These are phyloP conservation scores for Mycena latifolia DNA, from an alignment of 768 basidiomycete species.

Conservation along the genomic window DNA sequence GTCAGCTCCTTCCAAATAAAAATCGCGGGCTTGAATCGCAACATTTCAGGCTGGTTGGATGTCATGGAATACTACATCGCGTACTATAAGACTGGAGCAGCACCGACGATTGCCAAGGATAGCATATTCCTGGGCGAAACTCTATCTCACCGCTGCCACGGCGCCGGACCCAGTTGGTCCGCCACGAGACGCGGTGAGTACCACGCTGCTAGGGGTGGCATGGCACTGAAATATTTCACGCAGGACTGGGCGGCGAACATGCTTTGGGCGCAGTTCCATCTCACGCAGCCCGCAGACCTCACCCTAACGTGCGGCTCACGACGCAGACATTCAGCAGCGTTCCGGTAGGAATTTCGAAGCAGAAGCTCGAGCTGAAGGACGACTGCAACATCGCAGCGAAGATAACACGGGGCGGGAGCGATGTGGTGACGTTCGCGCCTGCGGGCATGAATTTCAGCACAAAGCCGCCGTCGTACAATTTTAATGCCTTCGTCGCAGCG, in stretches of 20 bases:
- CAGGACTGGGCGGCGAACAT: conserved; percentile 70
- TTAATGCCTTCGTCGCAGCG: conserved; percentile 69
- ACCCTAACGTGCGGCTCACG: conserved; percentile 53
- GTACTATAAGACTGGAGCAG: no score
- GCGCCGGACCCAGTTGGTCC: no score
- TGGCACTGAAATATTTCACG: conserved; percentile 49
- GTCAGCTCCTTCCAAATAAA: no score
- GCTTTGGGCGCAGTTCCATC: conserved; percentile 71
- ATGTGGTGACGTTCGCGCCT: conserved; percentile 59
- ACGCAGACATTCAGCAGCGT: conserved; percentile 44
- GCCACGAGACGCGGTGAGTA: conserved; percentile 67
- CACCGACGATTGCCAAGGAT: conserved; percentile 67
- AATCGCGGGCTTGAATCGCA: no score
- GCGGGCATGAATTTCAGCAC: no score
- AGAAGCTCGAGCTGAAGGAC: no score
- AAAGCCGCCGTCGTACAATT: no score
- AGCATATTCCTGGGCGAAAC: conserved; percentile 72
- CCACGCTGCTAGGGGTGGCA: background rate
- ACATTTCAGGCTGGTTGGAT: no score
- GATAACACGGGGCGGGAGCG: conserved; percentile 51
- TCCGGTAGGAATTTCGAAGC: conserved; percentile 64
- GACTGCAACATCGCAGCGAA: conserved; percentile 45
- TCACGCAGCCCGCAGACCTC: conserved; percentile 62
- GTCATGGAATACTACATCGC: no score
- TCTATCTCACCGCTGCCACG: conserved; percentile 62